Conservation (phyloP, 2,329 filamentous ascomycete species). For the Cladosporium sp. region DNA sequence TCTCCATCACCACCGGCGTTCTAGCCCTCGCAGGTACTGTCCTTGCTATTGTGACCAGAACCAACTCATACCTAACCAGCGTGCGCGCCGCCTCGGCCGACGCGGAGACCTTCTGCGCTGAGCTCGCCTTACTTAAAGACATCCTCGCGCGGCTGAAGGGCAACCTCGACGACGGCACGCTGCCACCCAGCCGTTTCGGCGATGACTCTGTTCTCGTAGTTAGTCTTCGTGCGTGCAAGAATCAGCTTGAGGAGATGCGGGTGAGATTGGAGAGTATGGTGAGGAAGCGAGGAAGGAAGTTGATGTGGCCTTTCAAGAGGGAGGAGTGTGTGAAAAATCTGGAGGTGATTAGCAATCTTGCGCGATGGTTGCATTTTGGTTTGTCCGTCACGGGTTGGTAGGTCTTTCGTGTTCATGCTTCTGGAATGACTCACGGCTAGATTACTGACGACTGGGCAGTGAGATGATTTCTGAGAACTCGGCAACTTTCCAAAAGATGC, state of each 20-base stretch:
- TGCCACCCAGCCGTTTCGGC: not conserved
- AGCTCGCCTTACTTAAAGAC: not conserved
- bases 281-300: not conserved
- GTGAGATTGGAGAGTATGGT: not conserved
- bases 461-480: not conserved
- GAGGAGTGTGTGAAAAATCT: not conserved
- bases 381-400: not conserved
- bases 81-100: not conserved
- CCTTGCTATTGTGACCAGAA: not conserved
- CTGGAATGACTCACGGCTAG: not conserved
- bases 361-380: not conserved
- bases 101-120: not conserved
- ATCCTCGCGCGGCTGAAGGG: not conserved
- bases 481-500: not conserved
- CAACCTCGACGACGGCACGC: not conserved
- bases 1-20: not conserved
- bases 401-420: not conserved
- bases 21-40: not conserved
- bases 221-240: not conserved
- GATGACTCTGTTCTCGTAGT: not conserved
- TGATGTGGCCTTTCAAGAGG: not conserved
- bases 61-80: not conserved
- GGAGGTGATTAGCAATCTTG: not conserved
- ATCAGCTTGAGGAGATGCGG: not conserved
- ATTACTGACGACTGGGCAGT: not conserved